Evolutionary conservation across 768 basidiomycete species (phyloP).

Genomic region (Tulasnella sp.): DNA sequence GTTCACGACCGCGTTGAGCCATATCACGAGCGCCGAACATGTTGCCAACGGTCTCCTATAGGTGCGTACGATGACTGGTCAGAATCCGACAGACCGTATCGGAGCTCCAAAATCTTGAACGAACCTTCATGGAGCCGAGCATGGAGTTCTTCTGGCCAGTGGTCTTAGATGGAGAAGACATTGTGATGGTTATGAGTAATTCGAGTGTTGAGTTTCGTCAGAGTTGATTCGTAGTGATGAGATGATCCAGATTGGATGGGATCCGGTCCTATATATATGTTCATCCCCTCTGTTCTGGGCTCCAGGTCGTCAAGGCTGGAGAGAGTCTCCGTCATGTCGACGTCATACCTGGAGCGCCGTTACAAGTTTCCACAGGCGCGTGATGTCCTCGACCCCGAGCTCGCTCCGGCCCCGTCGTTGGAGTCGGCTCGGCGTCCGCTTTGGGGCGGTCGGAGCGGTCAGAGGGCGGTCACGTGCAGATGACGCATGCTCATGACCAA

Average conservation of each 20-base stretch:
- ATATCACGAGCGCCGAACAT: neutral
- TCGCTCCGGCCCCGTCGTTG: neutral
- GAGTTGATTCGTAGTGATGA: too few species aligned
- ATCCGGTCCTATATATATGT: neutral
- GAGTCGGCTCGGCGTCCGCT: neutral
- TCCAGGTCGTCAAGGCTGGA: neutral
- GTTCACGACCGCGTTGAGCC: neutral
- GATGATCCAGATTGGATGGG: too few species aligned
- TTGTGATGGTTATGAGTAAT: neutral
- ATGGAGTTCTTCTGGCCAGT: constrained; percentile 9
- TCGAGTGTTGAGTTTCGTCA: neutral
- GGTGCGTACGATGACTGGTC: neutral
- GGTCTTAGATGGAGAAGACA: constrained; percentile 1
- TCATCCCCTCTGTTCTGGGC: neutral
- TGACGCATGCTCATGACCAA: neutral
- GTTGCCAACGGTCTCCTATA: neutral
- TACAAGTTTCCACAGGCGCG: constrained; percentile 7
- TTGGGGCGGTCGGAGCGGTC: constrained; percentile 3
- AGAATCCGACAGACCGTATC: neutral
- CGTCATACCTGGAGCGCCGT: constrained; percentile 3
- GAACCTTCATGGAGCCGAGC: constrained; percentile 1
- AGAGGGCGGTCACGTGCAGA: neutral
- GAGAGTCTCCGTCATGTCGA: neutral
- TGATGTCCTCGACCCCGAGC: neutral
- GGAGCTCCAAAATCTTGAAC: neutral